Base-by-base conservation (phyloP, 2,329 filamentous ascomycete species). In the Neodidymelliopsis sp. region DNA sequence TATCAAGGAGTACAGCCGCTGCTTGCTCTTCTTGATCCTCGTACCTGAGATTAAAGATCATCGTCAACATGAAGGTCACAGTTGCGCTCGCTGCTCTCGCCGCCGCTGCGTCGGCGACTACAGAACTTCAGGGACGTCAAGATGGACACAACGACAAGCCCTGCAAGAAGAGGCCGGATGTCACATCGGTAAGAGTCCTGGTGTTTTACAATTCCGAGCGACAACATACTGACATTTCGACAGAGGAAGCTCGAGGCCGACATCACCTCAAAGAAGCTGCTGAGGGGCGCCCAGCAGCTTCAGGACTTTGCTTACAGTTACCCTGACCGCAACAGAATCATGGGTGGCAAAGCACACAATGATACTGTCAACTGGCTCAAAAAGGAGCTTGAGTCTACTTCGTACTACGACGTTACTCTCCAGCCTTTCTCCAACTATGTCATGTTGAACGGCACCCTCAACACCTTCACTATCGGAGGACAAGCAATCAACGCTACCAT, bases 331-430 rank as follows among this genome's bases (percentile, higher is more conserved):
- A 76, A 75, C 49, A 60, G 74, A 19, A 61, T 74, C 8, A 72
- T 74, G 51, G 70, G 73, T 15, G 65, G 66, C 4, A 45, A 50
- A 12, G 74, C 67, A 7, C 73, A 76, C 57, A 70, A 74, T 27
- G 70, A 69, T 15, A 76, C 75, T 1, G 60, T 76, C 34, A 62
- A 72, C 7, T 75, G 66, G 53, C 59, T 76, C 13, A 66, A 70
- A 39, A 52, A 65, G 5, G 54, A 59, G 12, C 59, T 73, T 9
- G 63, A 66, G 43, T 44, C 61, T 2, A 63, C 59, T 22, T 66
- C 66, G 7, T 72, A 75, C 57, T 77, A 75, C 59, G 66, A 69
- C 24, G 62, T 73, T 10, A 57, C 65, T 1, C 57, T 65, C 7
- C 69, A 74, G 51, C 48, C 61, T 1, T 71, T 65, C 42, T 58